Evolutionary conservation across 163 green algal species (phyloP).

Genomic region (Scenedesmus sp.): DNA sequence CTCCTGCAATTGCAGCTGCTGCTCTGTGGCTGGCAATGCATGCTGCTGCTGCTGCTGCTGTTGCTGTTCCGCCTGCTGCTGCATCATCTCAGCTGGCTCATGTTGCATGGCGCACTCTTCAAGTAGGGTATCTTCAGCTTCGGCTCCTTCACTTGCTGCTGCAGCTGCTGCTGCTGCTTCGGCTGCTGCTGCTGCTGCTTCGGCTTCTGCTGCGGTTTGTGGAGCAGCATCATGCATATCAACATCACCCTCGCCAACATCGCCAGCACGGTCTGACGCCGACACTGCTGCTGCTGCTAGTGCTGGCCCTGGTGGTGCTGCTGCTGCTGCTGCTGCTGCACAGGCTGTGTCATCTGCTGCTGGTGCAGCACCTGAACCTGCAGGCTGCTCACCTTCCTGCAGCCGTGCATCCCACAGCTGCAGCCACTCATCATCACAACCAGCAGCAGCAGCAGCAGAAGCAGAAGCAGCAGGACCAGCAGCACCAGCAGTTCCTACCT

Average conservation of each 20-base stretch:
- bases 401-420: not conserved
- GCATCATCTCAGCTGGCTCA: not conserved
- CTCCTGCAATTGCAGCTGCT: not conserved
- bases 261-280: not conserved
- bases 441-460: not conserved
- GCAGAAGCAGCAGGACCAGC: constrained; percentile 15
- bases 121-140: not conserved
- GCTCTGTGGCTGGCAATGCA: not conserved
- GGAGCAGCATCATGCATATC: constrained; percentile 1
- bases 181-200: not conserved
- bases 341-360: not conserved
- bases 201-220: not conserved
- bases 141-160: not conserved
- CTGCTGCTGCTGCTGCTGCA: not conserved
- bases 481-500: not conserved
- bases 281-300: not conserved
- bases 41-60: not conserved
- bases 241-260: not conserved
- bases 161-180: not conserved
- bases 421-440: constrained; percentile 21
- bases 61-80: not conserved
- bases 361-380: not conserved
- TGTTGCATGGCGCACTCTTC: not conserved
- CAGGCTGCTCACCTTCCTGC: not conserved
- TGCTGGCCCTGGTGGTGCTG: not conserved